These are phyloP conservation scores for Linum usitatissimum DNA, from an alignment of 345 rosid genomes.

Conservation along the genomic window DNA sequence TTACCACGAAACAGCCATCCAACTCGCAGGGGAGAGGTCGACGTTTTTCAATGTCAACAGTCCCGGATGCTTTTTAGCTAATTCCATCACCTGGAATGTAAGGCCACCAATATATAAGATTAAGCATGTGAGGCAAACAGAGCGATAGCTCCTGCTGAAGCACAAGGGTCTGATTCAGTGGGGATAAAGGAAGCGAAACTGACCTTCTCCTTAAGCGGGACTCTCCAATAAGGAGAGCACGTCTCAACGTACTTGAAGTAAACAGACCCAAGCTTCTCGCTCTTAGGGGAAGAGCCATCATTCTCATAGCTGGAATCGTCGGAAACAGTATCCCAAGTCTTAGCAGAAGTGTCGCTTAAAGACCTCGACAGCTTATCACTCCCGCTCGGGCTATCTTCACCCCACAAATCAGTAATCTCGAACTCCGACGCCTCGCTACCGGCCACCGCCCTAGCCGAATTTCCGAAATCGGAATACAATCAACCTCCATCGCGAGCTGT, in stretches of 20 bases:
- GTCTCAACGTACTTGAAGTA: constrained; percentile 53
- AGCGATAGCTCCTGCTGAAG: neutral
- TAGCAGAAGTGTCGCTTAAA: constrained; percentile 44
- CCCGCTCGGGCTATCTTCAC: constrained; percentile 11
- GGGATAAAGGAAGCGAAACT: neutral
- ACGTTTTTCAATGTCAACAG: constrained; percentile 47
- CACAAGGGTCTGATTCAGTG: neutral
- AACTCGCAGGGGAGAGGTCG: constrained; percentile 79
- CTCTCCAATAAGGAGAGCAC: constrained; percentile 48
- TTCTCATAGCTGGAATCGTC: constrained; percentile 51
- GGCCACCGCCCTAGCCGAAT: no score
- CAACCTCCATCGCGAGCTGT: neutral
- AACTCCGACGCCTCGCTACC: no score
- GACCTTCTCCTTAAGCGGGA: constrained; percentile 60
- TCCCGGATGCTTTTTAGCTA: constrained; percentile 35
- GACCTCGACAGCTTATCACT: constrained; percentile 42
- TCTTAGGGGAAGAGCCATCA: constrained; percentile 18
- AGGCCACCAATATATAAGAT: neutral
- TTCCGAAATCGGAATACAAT: no score
- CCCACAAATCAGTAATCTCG: no score
- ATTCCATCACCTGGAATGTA: constrained; percentile 33
- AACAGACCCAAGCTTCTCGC: constrained; percentile 42
- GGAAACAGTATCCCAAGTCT: constrained; percentile 53
- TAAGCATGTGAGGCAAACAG: neutral
- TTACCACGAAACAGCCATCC: constrained; percentile 92